These are phyloP conservation scores for Talaromyces amestolkiae DNA, from an alignment of 2,329 filamentous ascomycete genomes.

Conservation along the genomic window DNA sequence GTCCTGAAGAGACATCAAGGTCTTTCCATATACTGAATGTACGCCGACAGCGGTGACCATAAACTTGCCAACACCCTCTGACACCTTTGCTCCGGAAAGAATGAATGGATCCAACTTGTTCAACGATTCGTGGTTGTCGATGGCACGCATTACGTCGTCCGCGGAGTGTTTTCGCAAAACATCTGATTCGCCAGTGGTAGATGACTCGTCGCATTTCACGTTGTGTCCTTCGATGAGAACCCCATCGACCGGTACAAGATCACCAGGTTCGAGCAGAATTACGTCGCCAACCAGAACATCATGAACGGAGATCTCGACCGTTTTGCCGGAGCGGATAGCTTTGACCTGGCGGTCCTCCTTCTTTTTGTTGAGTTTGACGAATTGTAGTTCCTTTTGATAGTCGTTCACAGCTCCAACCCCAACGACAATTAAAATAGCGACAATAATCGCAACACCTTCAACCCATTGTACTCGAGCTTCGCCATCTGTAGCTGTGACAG, in stretches of 20 bases:
- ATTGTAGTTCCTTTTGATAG: conserved; percentile 78
- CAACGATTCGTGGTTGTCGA: conserved; percentile 59
- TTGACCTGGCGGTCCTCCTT: conserved; percentile 75
- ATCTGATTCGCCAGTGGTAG: conserved; percentile 73
- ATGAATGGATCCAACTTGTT: conserved; percentile 76
- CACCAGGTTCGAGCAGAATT: conserved; percentile 69
- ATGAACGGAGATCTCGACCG: conserved; percentile 66
- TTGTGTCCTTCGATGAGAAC: conserved; percentile 66
- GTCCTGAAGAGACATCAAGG: conserved; percentile 73
- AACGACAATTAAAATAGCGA: conserved; percentile 73
- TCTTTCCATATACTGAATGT: conserved; percentile 73
- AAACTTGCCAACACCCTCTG: conserved; percentile 72
- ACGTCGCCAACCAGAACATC: conserved; percentile 73
- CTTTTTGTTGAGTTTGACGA: conserved; percentile 75
- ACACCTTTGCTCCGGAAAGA: conserved; percentile 73
- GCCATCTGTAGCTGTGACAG: conserved; percentile 56
- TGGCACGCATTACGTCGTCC: conserved; percentile 63
- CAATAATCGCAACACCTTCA: conserved; percentile 75
- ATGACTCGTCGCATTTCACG: conserved; percentile 70
- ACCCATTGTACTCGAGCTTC: conserved; percentile 70
- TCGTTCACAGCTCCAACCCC: conserved; percentile 75
- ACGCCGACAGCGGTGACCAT: conserved; percentile 72
- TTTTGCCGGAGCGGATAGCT: conserved; percentile 70
- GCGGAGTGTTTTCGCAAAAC: conserved; percentile 65
- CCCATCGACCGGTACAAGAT: conserved; percentile 70